Evolutionary conservation across 2,329 filamentous ascomycete genomes (phyloP).

Genomic region (Claviceps humidiphila): DNA sequence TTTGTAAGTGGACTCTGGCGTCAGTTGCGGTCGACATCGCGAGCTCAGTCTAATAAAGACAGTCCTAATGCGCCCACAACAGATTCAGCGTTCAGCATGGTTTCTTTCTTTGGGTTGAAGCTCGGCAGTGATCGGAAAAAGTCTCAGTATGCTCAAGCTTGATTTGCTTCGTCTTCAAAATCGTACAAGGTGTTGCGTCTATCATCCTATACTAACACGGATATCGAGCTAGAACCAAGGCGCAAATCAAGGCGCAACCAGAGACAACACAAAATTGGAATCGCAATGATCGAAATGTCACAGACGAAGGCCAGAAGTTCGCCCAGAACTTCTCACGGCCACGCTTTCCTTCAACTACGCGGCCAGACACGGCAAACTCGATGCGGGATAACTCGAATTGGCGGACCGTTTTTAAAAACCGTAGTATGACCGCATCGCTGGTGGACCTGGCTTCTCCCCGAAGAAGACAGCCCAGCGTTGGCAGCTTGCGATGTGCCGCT

Average conservation of each 20-base stretch:
- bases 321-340: constrained; percentile 23
- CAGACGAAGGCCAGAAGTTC: constrained; percentile 24
- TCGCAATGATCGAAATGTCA: constrained; percentile 19
- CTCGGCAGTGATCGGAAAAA: constrained; percentile 44
- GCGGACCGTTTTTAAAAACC: constrained; percentile 23
- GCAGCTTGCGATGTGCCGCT: constrained; percentile 18
- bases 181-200: background rate
- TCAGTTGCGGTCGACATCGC: background rate
- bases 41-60: background rate
- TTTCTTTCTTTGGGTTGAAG: constrained; percentile 46
- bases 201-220: background rate
- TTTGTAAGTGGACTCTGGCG: background rate
- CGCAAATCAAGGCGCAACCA: constrained; percentile 5
- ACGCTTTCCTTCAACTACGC: constrained; percentile 16
- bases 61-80: background rate
- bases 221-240: constrained; percentile 1
- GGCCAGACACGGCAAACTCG: constrained; percentile 29
- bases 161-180: constrained; percentile 6
- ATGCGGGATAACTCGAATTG: constrained; percentile 15
- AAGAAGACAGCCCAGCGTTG: constrained; percentile 16
- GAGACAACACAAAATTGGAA: constrained; percentile 16
- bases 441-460: constrained; percentile 25
- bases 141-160: constrained; percentile 24
- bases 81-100: constrained; percentile 26
- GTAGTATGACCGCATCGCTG: constrained; percentile 29